Percentiles rank a stretch among this genome's conserved stretches.
phyloP scores from a whole-genome alignment of 345 rosid species.

The Psidium guajava region DNA sequence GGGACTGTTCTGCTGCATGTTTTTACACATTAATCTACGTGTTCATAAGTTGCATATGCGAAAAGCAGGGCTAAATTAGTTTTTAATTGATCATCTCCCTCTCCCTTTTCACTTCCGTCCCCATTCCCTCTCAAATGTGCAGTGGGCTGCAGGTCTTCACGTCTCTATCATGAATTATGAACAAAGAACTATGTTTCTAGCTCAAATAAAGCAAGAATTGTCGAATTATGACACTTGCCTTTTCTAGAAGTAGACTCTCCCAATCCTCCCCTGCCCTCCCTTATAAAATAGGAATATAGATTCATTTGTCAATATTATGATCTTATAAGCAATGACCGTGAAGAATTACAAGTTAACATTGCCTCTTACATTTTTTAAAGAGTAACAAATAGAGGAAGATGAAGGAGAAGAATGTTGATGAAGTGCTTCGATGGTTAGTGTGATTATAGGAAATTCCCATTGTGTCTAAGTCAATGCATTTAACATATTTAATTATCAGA shows the following conservation, averaged over 20 bases:
- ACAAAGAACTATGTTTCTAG: neutral
- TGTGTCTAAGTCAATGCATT: neutral
- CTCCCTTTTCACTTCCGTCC: neutral
- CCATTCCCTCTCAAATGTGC: neutral
- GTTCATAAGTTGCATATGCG: neutral
- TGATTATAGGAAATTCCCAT: neutral
- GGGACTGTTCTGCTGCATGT: neutral
- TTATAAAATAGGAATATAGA: neutral
- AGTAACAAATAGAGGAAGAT: neutral
- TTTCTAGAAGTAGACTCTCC: neutral
- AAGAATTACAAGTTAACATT: neutral
- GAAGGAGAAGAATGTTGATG: neutral
- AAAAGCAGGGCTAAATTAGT: neutral
- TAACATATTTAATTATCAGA: neutral
- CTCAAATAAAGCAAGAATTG: neutral
- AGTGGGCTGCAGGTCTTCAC: neutral
- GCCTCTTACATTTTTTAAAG: neutral
- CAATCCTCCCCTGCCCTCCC: neutral
- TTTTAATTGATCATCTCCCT: neutral
- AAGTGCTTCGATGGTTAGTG: neutral
- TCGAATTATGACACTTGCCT: neutral
- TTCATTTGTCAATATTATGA: neutral
- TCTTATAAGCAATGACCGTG: neutral
- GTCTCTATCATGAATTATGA: neutral
- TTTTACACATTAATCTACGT: neutral